Conservation (phyloP, 1,284 basidiomycete genomes). For the Ustilago trichophora region DNA sequence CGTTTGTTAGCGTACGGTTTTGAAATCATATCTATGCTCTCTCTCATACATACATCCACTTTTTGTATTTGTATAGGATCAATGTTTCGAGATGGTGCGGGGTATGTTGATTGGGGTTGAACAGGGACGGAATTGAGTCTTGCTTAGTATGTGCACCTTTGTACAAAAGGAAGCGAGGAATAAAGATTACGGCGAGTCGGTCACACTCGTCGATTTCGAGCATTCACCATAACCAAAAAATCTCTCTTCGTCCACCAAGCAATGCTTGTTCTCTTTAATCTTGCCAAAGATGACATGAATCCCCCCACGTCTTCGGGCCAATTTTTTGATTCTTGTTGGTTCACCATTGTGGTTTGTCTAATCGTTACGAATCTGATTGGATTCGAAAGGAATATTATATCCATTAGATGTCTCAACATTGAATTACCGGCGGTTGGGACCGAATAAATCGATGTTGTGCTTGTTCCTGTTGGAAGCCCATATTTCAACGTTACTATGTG, state of each 20-base stretch:
- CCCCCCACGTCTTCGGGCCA: background rate
- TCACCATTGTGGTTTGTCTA: background rate
- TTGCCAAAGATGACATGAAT: slow-evolving; percentile 1
- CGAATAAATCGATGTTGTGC: slow-evolving; percentile 9
- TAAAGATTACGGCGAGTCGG: too few species aligned
- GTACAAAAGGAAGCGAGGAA: too few species aligned
- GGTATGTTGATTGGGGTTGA: too few species aligned
- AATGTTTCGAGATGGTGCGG: too few species aligned
- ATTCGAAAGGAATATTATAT: slow-evolving; percentile 5
- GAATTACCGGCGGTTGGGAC: too few species aligned
- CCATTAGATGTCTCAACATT: too few species aligned
- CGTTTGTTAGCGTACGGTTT: too few species aligned
- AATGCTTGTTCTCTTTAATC: slow-evolving; percentile 23
- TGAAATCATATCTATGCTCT: too few species aligned
- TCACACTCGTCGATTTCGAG: background rate
- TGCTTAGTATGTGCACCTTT: too few species aligned
- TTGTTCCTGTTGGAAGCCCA: slow-evolving; percentile 4
- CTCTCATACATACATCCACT: too few species aligned
- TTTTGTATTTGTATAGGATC: too few species aligned
- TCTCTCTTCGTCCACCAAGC: slow-evolving; percentile 18
- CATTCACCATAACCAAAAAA: slow-evolving; percentile 13
- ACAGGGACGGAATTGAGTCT: too few species aligned
- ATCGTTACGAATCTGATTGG: slow-evolving; percentile 6
- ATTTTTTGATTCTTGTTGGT: background rate
- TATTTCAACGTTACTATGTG: slow-evolving; percentile 22